Conservation (phyloP, 116 monocot species). For the Papilionanthe hybrid region DNA sequence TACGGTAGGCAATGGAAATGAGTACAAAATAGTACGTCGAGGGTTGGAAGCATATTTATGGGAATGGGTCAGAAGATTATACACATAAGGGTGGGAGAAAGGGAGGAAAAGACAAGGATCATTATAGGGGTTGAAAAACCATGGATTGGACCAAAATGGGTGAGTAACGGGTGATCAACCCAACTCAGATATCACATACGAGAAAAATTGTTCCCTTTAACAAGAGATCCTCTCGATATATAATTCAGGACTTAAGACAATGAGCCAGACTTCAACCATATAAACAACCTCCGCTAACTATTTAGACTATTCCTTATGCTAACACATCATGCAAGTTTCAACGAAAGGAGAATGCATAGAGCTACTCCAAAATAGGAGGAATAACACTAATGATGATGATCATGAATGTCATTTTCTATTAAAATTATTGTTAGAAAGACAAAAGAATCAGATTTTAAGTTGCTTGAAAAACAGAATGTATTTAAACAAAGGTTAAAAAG, state of each 20-base stretch:
- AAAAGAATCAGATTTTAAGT: background rate
- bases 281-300: background rate
- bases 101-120: too few relatives aligned
- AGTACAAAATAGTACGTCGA: too few relatives aligned
- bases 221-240: background rate
- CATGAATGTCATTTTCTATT: background rate
- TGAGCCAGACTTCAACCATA: background rate
- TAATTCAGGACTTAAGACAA: background rate
- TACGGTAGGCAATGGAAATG: too few relatives aligned
- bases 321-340: background rate
- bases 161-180: background rate
- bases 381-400: background rate
- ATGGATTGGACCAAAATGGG: background rate
- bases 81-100: too few relatives aligned
- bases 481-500: too few relatives aligned
- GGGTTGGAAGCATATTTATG: too few relatives aligned
- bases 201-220: background rate
- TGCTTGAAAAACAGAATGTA: background rate
- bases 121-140: too few relatives aligned
- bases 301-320: background rate
- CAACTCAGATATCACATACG: background rate
- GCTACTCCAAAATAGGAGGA: background rate
- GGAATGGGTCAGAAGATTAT: too few relatives aligned
- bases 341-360: background rate
- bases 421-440: background rate